Percentiles rank a stretch among this genome's conserved stretches.
phyloP scores from a whole-genome alignment of 441 rosid genomes.

The Jatropha multifida region DNA sequence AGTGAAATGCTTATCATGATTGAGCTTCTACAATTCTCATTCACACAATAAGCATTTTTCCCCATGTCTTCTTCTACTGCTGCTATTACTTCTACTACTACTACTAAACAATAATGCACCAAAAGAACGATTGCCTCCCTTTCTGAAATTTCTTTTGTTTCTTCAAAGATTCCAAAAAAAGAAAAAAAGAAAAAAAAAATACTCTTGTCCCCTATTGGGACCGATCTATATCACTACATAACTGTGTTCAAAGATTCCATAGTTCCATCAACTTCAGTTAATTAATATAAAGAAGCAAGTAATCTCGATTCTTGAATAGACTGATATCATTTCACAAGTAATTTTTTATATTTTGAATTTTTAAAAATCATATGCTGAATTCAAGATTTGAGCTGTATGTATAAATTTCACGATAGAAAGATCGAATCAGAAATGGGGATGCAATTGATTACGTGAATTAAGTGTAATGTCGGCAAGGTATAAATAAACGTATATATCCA shows the following conservation, averaged over 20 bases:
- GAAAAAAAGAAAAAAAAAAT: not conserved
- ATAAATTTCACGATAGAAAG: no score
- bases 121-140: not conserved
- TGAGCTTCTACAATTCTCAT: constrained; percentile 20
- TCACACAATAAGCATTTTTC: constrained; percentile 30
- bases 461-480: constrained; percentile 22
- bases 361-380: no score
- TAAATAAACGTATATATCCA: no score
- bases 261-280: constrained; percentile 10
- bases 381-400: no score
- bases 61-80: no score
- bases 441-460: constrained; percentile 42
- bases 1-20: constrained; percentile 13
- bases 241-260: constrained; percentile 21
- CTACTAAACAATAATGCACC: no score
- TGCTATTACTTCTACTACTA: no score
- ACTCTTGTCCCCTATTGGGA: constrained; percentile 27
- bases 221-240: constrained; percentile 1
- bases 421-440: constrained; percentile 28
- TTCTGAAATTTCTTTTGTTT: constrained; percentile 1
- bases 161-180: constrained; percentile 29
- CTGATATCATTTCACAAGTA: no score
- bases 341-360: no score
- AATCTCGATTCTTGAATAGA: not conserved
- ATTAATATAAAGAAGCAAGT: not conserved